A percentile compares a stretch with the other conserved stretches of the same genome.
These are phyloP conservation scores for Monosporascus sp. DNA, from an alignment of 2,329 filamentous ascomycete species.

Conservation along the genomic window DNA sequence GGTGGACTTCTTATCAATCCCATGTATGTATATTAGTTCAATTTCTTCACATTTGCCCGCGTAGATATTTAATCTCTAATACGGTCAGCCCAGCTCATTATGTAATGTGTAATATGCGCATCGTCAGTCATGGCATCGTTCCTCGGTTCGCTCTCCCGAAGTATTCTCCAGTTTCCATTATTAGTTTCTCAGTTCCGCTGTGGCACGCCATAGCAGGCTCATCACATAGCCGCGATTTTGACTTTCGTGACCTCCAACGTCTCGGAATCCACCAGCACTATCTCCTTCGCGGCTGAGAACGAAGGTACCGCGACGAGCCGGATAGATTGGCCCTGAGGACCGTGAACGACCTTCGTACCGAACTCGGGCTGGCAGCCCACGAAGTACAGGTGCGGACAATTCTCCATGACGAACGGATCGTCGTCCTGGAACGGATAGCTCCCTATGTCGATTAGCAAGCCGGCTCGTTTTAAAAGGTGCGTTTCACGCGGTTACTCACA, in stretches of 20 bases:
- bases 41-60: too few species aligned
- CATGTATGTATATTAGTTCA: too few species aligned
- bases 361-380: constrained; percentile 80
- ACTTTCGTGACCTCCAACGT: constrained; percentile 74
- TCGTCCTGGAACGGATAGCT: constrained; percentile 94
- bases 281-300: constrained; percentile 71
- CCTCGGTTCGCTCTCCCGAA: background rate
- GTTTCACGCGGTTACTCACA: constrained; percentile 54
- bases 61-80: too few species aligned
- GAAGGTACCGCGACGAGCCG: constrained; percentile 78
- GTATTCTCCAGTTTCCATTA: too few species aligned
- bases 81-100: too few species aligned
- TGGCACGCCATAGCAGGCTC: too few species aligned
- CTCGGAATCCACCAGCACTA: constrained; percentile 82
- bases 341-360: constrained; percentile 64
- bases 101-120: too few species aligned
- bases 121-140: background rate
- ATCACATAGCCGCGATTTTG: constrained; percentile 37
- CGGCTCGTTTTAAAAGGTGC: background rate
- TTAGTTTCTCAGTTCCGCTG: too few species aligned
- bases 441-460: constrained; percentile 47
- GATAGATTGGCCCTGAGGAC: constrained; percentile 63
- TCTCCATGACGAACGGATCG: constrained; percentile 82
- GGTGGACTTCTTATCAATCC: too few species aligned
- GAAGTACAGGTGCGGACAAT: constrained; percentile 88